Conservation (phyloP, 345 rosid genomes). For the Rhodamnia argentea region DNA sequence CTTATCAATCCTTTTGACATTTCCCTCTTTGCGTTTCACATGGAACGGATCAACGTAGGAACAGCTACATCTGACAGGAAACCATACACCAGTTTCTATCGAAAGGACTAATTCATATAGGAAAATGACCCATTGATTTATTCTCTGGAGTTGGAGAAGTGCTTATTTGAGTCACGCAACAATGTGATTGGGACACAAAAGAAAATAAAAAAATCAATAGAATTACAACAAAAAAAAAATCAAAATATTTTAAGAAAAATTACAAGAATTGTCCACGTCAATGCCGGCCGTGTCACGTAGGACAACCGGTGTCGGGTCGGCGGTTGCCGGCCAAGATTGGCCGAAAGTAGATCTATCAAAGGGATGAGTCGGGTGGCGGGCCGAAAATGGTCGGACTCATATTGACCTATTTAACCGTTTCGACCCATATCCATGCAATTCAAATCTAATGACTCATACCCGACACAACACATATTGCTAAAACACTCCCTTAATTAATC, state of each 20-base stretch:
- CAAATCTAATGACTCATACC: no score
- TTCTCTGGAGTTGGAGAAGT: neutral
- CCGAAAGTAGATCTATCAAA: no score
- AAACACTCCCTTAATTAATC: no score
- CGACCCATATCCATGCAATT: no score
- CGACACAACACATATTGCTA: no score
- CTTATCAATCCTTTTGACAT: neutral
- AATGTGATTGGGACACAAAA: neutral
- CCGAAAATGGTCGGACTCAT: no score
- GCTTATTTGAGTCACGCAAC: neutral
- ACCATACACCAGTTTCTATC: neutral
- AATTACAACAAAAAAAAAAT: neutral
- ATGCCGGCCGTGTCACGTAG: fast-evolving
- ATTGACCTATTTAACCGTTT: no score
- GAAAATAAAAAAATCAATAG: neutral
- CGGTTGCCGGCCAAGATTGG: neutral
- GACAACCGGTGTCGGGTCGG: neutral
- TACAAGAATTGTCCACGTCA: neutral
- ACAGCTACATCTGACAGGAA: neutral
- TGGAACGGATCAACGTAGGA: neutral
- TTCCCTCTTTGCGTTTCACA: neutral
- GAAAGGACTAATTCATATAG: neutral
- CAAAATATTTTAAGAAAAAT: neutral
- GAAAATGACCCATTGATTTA: neutral
- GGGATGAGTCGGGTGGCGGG: no score